A percentile compares a stretch with the other conserved stretches of the same genome.
phyloP scores from a whole-genome alignment of 2,329 filamentous ascomycete genomes.

The Eutypella sp. region DNA sequence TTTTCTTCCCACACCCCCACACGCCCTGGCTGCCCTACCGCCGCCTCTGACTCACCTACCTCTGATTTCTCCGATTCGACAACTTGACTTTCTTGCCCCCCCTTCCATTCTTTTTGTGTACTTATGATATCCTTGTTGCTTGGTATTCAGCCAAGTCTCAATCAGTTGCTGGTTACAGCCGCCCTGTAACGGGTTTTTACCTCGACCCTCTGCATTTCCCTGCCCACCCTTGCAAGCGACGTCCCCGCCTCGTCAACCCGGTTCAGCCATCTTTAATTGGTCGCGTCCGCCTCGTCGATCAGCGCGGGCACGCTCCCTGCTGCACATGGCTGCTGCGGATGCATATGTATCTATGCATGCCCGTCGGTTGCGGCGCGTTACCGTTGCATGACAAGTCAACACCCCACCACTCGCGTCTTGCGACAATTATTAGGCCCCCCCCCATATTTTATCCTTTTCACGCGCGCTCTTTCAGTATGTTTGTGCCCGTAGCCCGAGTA shows the following conservation, averaged over 20 bases:
- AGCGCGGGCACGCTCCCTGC: neutral
- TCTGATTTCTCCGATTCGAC: neutral
- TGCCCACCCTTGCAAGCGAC: neutral
- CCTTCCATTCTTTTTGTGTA: neutral
- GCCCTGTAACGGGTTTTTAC: no score
- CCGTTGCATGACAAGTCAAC: constrained; percentile 6
- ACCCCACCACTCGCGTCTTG: no score
- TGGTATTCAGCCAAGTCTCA: neutral
- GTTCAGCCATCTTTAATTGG: neutral
- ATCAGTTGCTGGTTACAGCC: neutral
- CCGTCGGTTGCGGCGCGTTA: constrained; percentile 16
- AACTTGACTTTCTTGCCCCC: neutral
- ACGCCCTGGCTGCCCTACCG: neutral
- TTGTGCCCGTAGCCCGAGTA: no score
- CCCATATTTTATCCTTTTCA: neutral
- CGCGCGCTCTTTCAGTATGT: no score
- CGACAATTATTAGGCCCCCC: neutral
- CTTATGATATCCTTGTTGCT: neutral
- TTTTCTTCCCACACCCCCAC: neutral
- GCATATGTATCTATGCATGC: constrained; percentile 10
- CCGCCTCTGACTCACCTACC: neutral
- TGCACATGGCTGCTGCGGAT: neutral
- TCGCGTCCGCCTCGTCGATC: neutral
- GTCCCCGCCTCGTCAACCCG: no score
- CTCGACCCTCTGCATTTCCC: neutral